phyloP scores from a whole-genome alignment of 345 rosid genomes.

The Euphorbia tirucalli region DNA sequence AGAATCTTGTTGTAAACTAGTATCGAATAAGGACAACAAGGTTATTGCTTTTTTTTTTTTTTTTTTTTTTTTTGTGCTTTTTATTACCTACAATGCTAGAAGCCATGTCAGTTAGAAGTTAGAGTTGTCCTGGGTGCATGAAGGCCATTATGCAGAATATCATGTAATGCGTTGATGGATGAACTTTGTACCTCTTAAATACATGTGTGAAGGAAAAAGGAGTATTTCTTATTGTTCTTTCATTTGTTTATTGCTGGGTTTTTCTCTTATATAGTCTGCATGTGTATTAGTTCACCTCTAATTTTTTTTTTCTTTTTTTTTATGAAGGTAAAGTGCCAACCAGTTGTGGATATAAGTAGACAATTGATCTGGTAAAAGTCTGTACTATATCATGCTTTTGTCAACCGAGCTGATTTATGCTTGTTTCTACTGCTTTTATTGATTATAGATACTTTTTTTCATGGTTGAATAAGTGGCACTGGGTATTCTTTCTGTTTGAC shows the following conservation, averaged over 20 bases:
- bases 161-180: too few species aligned
- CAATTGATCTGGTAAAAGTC: constrained; percentile 70
- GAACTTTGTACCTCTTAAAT: too few species aligned
- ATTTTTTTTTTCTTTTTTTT: not conserved
- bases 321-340: constrained; percentile 90
- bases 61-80: too few species aligned
- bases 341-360: constrained; percentile 49
- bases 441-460: not conserved
- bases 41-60: too few species aligned
- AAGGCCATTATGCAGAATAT: too few species aligned
- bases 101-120: too few species aligned
- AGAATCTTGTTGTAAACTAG: too few species aligned
- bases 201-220: not conserved
- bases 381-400: constrained; percentile 14
- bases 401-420: not conserved
- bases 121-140: too few species aligned
- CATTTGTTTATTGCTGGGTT: not conserved
- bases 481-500: not conserved
- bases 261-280: not conserved
- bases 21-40: too few species aligned
- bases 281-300: not conserved
- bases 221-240: not conserved
- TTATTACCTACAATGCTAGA: too few species aligned
- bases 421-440: constrained; percentile 6
- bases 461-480: not conserved